Evolutionary conservation across 129 eudicot species (phyloP).

Genomic region (Helianthus annuus): HanXRQr2.0-SUNRISE NC_035434.2:161309129-161309628

Average conservation of each 20-base stretch:
- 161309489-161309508: conserved; percentile 14
- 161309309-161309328: conserved; percentile 97
- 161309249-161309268: conserved; percentile 92
- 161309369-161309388: conserved; percentile 11
- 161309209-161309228: conserved; percentile 95
- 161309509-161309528: not conserved
- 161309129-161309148: not conserved
- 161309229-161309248: conserved; percentile 96
- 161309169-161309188: not conserved
- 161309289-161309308: conserved; percentile 97
- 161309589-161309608: conserved; percentile 5
- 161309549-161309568: not conserved
- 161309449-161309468: conserved; percentile 7
- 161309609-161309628: conserved; percentile 16
- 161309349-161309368: conserved; percentile 29
- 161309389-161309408: conserved; percentile 5
- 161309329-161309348: conserved; percentile 18
- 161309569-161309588: not conserved
- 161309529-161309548: not conserved
- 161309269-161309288: conserved; percentile 88
- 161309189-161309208: conserved; percentile 38
- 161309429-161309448: not conserved
- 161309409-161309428: not conserved
- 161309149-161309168: conserved; percentile 1
- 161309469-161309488: conserved; percentile 24